Conservation (phyloP, 139 green algal genomes). For the Desmodesmus armatus region DNA sequence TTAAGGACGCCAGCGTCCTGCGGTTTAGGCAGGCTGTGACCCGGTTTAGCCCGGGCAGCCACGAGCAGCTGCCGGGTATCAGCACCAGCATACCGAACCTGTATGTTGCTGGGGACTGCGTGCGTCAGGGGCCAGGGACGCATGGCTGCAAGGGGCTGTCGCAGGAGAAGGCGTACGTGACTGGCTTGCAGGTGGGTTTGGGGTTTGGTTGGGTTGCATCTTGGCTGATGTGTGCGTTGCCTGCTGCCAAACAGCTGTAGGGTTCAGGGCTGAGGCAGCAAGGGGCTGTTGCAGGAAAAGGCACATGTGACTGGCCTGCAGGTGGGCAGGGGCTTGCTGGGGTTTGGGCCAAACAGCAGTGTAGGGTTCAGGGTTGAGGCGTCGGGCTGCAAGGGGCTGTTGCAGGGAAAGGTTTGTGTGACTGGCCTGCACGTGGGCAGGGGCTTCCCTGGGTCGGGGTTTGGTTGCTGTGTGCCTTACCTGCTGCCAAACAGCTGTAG, state of each 20-base stretch:
- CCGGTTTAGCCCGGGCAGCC: conserved; percentile 80
- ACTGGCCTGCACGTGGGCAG: conserved; percentile 71
- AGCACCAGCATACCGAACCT: conserved; percentile 45
- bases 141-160: conserved; percentile 86
- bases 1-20: conserved; percentile 77
- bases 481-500: neutral
- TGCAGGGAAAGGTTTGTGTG: conserved; percentile 87
- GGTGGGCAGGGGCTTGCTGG: neutral
- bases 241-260: neutral
- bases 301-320: neutral
- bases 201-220: neutral
- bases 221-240: neutral
- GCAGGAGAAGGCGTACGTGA: conserved; percentile 89
- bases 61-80: conserved; percentile 19
- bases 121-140: conserved; percentile 69
- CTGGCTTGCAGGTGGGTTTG: conserved; percentile 66
- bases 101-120: conserved; percentile 85
- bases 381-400: conserved; percentile 12
- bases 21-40: conserved; percentile 80
- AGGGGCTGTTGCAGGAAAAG: neutral
- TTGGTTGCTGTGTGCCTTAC: neutral
- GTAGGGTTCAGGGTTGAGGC: neutral
- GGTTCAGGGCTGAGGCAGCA: neutral
- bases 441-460: neutral
- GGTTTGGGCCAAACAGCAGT: neutral